Conservation (phyloP, 805 yeast genomes). For the Naumovozyma baii region DNA sequence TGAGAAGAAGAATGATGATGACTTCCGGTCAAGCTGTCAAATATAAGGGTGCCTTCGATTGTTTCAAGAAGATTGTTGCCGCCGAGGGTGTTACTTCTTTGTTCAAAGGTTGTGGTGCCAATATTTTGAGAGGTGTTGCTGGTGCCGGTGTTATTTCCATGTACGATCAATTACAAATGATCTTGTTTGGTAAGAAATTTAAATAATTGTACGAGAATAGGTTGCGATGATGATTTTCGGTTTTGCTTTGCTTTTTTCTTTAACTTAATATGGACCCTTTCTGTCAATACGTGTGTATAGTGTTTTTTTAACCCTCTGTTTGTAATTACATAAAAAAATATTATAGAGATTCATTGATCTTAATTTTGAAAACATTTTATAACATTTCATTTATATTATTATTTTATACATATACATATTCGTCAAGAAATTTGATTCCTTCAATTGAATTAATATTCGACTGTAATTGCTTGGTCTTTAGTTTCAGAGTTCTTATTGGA, state of each 20-base stretch:
- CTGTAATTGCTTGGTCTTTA: neutral
- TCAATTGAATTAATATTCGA: neutral
- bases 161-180: constrained; percentile 92
- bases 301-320: too few relatives aligned
- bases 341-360: too few relatives aligned
- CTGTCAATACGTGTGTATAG: too few relatives aligned
- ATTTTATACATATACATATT: too few relatives aligned
- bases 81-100: constrained; percentile 87
- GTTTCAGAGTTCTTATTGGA: neutral
- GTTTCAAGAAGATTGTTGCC: constrained; percentile 83
- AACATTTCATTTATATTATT: too few relatives aligned
- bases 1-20: constrained; percentile 99
- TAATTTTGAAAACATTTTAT: too few relatives aligned
- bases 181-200: constrained; percentile 92
- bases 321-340: too few relatives aligned
- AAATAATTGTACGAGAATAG: constrained; percentile 42
- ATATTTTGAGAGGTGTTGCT: constrained; percentile 98
- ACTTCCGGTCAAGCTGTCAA: constrained; percentile 97
- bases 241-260: constrained; percentile 88
- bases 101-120: constrained; percentile 98
- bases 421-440: too few relatives aligned
- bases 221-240: too few relatives aligned
- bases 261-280: constrained; percentile 42
- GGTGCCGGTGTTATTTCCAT: constrained; percentile 98
- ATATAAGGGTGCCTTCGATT: constrained; percentile 90